These are phyloP conservation scores for Patellifolia procumbens DNA, from an alignment of 179 eudicot genomes.

Conservation along the genomic window DNA sequence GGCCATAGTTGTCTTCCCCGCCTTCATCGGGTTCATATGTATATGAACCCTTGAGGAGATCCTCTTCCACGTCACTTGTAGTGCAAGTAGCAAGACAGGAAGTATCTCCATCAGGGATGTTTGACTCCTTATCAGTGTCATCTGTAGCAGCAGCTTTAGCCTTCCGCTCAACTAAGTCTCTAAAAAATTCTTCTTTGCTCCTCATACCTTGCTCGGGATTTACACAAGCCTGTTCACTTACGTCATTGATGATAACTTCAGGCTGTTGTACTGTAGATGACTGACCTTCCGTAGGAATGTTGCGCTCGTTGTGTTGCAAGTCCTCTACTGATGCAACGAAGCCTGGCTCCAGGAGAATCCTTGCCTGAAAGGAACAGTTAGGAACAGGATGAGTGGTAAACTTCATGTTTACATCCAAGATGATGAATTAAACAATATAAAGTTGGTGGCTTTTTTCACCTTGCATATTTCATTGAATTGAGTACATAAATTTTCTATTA, in stretches of 20 bases:
- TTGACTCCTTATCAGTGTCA: slow-evolving; percentile 62
- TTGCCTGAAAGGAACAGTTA: slow-evolving; percentile 57
- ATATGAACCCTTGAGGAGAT: slow-evolving; percentile 45
- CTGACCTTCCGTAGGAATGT: slow-evolving; percentile 28
- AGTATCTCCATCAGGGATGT: slow-evolving; percentile 62
- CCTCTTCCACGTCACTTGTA: slow-evolving; percentile 71
- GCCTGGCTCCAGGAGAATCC: slow-evolving; percentile 75
- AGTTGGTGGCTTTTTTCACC: no score
- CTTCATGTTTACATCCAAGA: not conserved
- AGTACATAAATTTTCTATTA: no score
- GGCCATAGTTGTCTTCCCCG: slow-evolving; percentile 47
- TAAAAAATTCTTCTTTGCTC: slow-evolving; percentile 38
- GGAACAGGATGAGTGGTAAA: not conserved
- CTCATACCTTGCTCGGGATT: slow-evolving; percentile 38
- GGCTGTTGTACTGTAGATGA: slow-evolving; percentile 34
- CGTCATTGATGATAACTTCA: slow-evolving; percentile 25
- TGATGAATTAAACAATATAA: no score
- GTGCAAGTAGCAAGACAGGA: slow-evolving; percentile 90
- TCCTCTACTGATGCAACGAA: slow-evolving; percentile 44
- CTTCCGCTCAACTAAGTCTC: slow-evolving; percentile 45
- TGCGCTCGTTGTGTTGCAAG: slow-evolving; percentile 39
- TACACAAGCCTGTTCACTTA: slow-evolving; percentile 27
- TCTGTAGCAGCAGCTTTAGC: slow-evolving; percentile 40
- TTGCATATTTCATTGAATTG: no score
- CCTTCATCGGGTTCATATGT: slow-evolving; percentile 58